Base-by-base conservation (phyloP, 1,284 basidiomycete species). In the Marasmius tenuissimus region DNA sequence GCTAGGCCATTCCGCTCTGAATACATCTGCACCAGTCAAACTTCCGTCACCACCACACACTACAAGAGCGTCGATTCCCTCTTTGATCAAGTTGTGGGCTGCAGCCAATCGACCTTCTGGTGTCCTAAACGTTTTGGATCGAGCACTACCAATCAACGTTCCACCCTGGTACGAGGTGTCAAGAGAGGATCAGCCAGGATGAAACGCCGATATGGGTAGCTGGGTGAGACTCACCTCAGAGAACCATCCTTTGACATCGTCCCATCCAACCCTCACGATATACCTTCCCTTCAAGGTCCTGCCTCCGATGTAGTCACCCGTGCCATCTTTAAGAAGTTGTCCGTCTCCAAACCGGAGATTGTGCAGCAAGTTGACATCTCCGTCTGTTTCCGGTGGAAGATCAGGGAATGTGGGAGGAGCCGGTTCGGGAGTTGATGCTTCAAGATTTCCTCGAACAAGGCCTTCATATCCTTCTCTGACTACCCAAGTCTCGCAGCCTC, bases 391-490 rank as follows among this genome's bases (percentile, higher is more conserved):
- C 65, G 65, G 63, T 40, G 56, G 42, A 45, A 55, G 35, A 57
- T 63, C 34, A 61, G 61, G 57, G 63, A 45, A 59, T 61, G 64
- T 55, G 47, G 61, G 55, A 58, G 57, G 57, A 52, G 62, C 64
- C 7, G 65, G 60, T 33, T 45, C 34, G 33, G 63, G 60, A 47
- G 71, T 68, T 18, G 68, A 68, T 50, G 63, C 82, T 69, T 82
- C 81, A 1, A 74, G 69, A 68, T 92, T 92, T 14, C 91, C 90
- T 57, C 87, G 83, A 11, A 92, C 90, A 59, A 99, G 89, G 50
- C 97, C 97, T 75, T 98, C 96, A 81, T 97, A 99, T 48, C 97
- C 97, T 79, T 99, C 97, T 48, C 97, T 91, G 62, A 97, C 93
- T 66, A 97, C 89, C 83, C 88, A 97, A 12, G 92, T 88, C 73